Base-by-base conservation (phyloP, 2,329 filamentous ascomycete species). In the Calcarisporium arbuscula region DNA sequence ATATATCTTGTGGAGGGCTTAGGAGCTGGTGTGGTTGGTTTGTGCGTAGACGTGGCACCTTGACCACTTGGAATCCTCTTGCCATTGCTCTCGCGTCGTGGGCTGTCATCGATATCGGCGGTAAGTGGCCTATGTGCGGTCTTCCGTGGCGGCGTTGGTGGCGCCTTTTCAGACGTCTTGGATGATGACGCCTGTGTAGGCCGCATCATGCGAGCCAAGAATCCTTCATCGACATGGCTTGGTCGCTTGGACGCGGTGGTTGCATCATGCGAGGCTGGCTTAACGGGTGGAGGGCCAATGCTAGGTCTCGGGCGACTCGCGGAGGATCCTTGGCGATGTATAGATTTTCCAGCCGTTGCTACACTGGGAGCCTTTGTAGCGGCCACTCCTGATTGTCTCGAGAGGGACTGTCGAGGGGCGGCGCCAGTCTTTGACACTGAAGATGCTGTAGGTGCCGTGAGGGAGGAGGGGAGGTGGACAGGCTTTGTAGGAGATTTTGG, bases 181-280 rank as follows among this genome's bases (percentile, higher is more conserved):
- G 69, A 79, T 8, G 80, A 71, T 5, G 80, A 85, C 29, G 75
- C 67, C 28, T 81, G 74, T 0, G 84, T 89, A 3, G 84, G 84
- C 26, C 83, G 69, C 77, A 82, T 88, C 83, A 89, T 87, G 34
- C 84, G 75, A n/a, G 82, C 82, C 18, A 89, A 62, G 58, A 89
- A 89, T 11, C 77, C 61, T 44, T 85, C 80, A 43, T 85, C 80
- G 2, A 82, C 67, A 14, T 72, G 71, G 30, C 65, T 67, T 18
- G 72, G 64, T 40, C 68, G 65, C 46, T 70, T 71, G 6, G 71
- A 61, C 8, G 65, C 53, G 11, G 36, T 39, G 26, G 19, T 31
- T 17, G 39, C 15, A 1, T 35, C 36, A 12, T 45, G 36, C 4
- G 44, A 17, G 4, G 40, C 26, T 7, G 38, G 25, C 44, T 73